These are phyloP conservation scores for Helotiales sp. DNA, from an alignment of 2,329 filamentous ascomycete genomes.

Conservation along the genomic window DNA sequence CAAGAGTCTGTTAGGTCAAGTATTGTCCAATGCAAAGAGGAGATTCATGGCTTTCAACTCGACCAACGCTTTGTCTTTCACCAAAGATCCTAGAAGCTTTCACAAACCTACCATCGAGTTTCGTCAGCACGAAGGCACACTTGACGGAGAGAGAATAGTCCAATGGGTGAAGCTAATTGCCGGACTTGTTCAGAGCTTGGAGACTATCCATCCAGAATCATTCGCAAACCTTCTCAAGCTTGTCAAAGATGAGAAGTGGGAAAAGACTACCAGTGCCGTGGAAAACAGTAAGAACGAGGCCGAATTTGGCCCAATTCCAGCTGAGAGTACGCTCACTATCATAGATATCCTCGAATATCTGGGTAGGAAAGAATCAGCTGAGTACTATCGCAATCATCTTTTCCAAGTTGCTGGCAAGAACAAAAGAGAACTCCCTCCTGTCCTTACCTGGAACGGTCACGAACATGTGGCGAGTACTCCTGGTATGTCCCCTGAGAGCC, in stretches of 20 bases:
- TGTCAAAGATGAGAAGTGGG: conserved; percentile 9
- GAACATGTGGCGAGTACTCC: neutral
- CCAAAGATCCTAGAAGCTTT: neutral
- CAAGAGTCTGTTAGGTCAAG: neutral
- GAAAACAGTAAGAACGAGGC: neutral
- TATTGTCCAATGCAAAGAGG: neutral
- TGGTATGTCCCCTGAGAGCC: neutral
- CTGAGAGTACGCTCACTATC: conserved; percentile 10
- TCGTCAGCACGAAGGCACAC: conserved; percentile 35
- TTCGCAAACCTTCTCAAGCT: neutral
- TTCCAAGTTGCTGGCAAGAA: neutral
- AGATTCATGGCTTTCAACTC: neutral
- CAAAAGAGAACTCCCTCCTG: no score
- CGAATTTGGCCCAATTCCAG: conserved; percentile 10
- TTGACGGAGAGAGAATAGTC: conserved; percentile 26
- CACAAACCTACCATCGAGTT: conserved; percentile 36
- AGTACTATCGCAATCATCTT: conserved; percentile 1
- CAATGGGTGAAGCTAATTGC: conserved; percentile 30
- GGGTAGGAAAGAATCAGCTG: neutral
- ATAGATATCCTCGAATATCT: conserved; percentile 12
- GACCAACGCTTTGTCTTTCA: neutral
- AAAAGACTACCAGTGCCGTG: neutral
- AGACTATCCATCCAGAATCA: neutral
- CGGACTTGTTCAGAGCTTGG: conserved; percentile 24
- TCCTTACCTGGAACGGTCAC: no score